A percentile compares a stretch with the other conserved stretches of the same genome.
Conservation (phyloP, 345 rosid species). For the Linum lewisii region DNA sequence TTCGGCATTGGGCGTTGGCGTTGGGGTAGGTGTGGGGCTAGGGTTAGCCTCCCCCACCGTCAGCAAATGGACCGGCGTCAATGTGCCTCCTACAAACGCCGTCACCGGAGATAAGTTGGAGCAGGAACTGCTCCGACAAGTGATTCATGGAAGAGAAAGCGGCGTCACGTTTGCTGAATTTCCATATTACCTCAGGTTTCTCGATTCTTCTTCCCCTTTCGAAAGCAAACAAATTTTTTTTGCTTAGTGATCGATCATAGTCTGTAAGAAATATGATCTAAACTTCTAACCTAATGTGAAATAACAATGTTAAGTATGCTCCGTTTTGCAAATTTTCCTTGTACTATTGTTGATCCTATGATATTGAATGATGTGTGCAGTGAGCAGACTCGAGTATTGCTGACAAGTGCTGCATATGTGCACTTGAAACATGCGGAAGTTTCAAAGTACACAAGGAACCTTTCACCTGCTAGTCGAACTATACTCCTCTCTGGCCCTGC, state of each 20-base stretch:
- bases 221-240: no score
- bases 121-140: conserved; percentile 41
- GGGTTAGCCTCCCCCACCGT: conserved; percentile 46
- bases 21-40: conserved; percentile 49
- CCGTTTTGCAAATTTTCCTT: not conserved
- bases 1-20: conserved; percentile 58
- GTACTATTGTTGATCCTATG: not conserved
- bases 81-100: conserved; percentile 11
- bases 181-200: conserved; percentile 60
- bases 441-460: conserved; percentile 65
- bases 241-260: no score
- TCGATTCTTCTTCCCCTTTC: not conserved
- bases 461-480: conserved; percentile 80
- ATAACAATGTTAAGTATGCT: no score
- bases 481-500: conserved; percentile 95
- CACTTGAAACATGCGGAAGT: conserved; percentile 89
- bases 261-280: no score
- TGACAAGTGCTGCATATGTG: conserved; percentile 91
- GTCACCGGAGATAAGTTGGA: conserved; percentile 35
- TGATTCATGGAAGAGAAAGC: conserved; percentile 57
- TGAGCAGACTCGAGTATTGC: conserved; percentile 71
- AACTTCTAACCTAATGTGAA: no score
- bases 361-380: conserved; percentile 32
- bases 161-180: conserved; percentile 57
- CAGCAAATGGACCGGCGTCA: conserved; percentile 39